Evolutionary conservation across 2,329 filamentous ascomycete genomes (phyloP), one percentile per base, ranked within the genome.

Genomic region (Rhynchosporium agropyri): DNA sequence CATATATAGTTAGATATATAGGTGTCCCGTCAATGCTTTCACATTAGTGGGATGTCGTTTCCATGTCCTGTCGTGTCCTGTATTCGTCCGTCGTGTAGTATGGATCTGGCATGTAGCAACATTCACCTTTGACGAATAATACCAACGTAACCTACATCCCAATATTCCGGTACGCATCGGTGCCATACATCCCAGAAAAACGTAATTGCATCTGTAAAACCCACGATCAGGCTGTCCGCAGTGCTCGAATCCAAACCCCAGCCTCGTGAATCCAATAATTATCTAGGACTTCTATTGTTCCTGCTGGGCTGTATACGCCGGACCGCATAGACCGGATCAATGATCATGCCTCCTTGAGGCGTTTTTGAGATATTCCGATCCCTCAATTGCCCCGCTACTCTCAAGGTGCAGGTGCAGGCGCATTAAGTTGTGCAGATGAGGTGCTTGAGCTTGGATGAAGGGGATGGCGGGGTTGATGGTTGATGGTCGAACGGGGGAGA

Each of bases 251-350:
- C 20, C 20, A 20, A 1, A 20, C 20, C 20, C 1, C 1, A 20
- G 20, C 20, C 20, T 20, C 20, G 20, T 20, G 20, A 20, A 20
- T 20, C 20, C 20, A 20, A 20, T 20, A 20, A 20, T 20, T 20
- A 20, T 38, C 10, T 2, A 54, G 20, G 50, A 8, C 51, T 38
- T 29, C 29, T 55, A 9, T n/a, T 42, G 40, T 15, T 42, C 4
- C 40, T 5, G 40, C 40, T 42, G 10, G 10, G 40, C 40, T 42
- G 49, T 48, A 58, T 8, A 40, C 64, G 62, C 69, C 70, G 69
- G 69, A 65, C 68, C 70, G 67, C 66, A 61, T 62, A 63, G 45
- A 68, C 70, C 69, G 69, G 58, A 38, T 60, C 62, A 64, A 60
- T 62, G 62, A 63, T 63, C 49, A 42, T 51, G 63, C 61, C 65